Base-by-base conservation (phyloP, 2,329 filamentous ascomycete genomes). In the Pyricularia grisea region DNA sequence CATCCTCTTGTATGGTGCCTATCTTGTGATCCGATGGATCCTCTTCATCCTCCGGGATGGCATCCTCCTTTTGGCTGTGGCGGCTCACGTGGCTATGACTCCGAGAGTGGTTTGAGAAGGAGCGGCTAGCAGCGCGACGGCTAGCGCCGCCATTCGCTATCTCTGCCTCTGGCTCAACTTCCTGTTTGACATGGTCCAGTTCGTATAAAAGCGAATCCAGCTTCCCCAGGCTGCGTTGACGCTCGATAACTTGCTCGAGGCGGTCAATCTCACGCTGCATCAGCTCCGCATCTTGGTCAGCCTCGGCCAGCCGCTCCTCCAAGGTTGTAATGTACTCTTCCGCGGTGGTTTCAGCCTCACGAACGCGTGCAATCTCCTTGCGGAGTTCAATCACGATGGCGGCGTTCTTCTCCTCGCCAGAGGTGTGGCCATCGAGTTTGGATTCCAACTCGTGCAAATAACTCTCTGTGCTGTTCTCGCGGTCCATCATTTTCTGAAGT, bases 281-380 rank as follows among this genome's bases (percentile, higher is more conserved):
- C 71, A 97, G 82, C 77, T 98, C 95, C 61, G 92, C 89, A 76
- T 99, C 95, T 78, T 98, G 94, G 75, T 99, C 95, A 2, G 94
- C 91, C 79, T 99, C 95, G 0, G 95, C 95, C 10, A 99, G 86
- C 27, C 94, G 91, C 80, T 98, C 95, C 77, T 99, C 95, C 12
- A 99, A 83, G 0, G 94, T 98, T 0, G 94, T 97, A 68, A 99
- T 98, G 78, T 99, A 99, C 73, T 98, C 95, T 78, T 99, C 95
- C 73, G 90, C 93, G 58, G 91, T 90, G 3, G 90, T 87, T 80
- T 99, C 95, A 73, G 93, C 97, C 75, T 97, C 95, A 66, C 94
- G 89, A 20, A 94, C 87, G 61, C 94, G 90, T 28, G 90, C 85
- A 71, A 99, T 90, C 80, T 99, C 95, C 76, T 97, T 97, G 67